phyloP scores from a whole-genome alignment of 176 grass and related monocot species.

The Elaeis guineensis region DNA sequence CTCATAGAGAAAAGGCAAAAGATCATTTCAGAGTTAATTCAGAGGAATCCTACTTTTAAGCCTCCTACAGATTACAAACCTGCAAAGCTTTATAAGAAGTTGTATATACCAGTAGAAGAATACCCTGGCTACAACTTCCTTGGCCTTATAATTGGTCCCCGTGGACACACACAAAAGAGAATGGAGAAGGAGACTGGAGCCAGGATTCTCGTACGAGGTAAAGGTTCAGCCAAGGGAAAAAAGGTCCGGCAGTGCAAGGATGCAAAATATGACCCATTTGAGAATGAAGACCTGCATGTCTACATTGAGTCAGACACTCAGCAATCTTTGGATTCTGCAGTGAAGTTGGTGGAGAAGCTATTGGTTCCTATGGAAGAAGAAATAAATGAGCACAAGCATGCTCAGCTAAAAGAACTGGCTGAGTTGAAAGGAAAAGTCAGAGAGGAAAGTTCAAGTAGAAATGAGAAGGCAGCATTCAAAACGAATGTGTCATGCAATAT shows the following conservation, averaged over 20 bases:
- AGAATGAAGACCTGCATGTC: conserved; percentile 17
- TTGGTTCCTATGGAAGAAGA: conserved; percentile 13
- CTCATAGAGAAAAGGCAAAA: conserved; percentile 4
- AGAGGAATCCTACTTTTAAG: conserved; percentile 14
- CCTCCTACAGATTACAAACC: neutral
- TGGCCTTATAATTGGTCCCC: conserved; percentile 21
- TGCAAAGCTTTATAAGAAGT: conserved; percentile 11
- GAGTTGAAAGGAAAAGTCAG: conserved; percentile 3
- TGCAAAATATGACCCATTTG: neutral
- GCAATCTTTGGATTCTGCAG: conserved; percentile 19
- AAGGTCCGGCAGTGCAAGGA: neutral
- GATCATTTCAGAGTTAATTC: conserved; percentile 17
- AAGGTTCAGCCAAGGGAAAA: conserved; percentile 1
- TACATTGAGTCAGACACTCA: conserved; percentile 7
- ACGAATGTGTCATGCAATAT: neutral
- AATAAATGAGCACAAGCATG: conserved; percentile 8
- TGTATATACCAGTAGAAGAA: conserved; percentile 17
- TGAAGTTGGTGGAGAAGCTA: conserved; percentile 17
- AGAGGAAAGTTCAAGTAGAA: neutral
- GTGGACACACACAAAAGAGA: conserved; percentile 15
- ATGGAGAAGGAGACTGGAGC: conserved; percentile 22
- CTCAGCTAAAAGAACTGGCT: conserved; percentile 16
- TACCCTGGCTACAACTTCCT: conserved; percentile 21
- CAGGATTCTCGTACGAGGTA: conserved; percentile 17
- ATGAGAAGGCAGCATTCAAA: neutral